Evolutionary conservation across 495 filamentous ascomycete species (phyloP), one percentile per base, ranked within the genome.

Genomic region (Penicillium ucsense): DNA sequence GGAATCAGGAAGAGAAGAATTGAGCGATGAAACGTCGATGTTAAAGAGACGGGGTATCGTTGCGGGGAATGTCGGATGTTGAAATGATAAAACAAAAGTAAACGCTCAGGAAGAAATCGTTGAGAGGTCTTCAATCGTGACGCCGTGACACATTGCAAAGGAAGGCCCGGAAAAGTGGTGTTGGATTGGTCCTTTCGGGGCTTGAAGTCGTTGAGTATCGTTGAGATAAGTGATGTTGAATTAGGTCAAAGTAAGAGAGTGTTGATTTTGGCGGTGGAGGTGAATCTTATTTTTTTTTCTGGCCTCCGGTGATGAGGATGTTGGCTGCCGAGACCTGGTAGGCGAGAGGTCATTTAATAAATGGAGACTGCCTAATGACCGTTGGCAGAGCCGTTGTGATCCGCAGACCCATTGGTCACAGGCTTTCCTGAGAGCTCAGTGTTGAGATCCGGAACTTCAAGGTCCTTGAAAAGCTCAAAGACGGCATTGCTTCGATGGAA

Each of bases 401-500:
- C 55, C 12, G 52, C 32, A 11, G 48, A 31, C 30, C 49, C 49
- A 20, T 62, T 59, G 27, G 49, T 40, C 37, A 47, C 45, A 5
- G 56, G 46, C 33, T 62, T 63, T 28, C 52, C 56, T 3, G 59
- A 36, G 5, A 67, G 27, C 45, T 68, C 67, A 35, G 60, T 51
- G 6, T 89, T 76, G 35, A 90, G 65, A 50, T 85, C 76, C 45
- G 79, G 68, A 39, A 89, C 78, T 40, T 74, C 64, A 5, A 99
- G 67, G 32, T 80, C 88, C n/a, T 87, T 78, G 65, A 99, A 92
- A 6, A 97, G 68, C 7, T 83, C 74, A 57, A 94, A 96, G 59
- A 98, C 84, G 20, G 78, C 80, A 42, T 79, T 72, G 9, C 74
- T 74, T 47, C 85, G 72, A 63, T 89, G 86, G 79, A 97, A 98